Base-by-base conservation (phyloP, 371 early-diverging fungal species). In the Thermomucor indicae-seudaticae region DNA sequence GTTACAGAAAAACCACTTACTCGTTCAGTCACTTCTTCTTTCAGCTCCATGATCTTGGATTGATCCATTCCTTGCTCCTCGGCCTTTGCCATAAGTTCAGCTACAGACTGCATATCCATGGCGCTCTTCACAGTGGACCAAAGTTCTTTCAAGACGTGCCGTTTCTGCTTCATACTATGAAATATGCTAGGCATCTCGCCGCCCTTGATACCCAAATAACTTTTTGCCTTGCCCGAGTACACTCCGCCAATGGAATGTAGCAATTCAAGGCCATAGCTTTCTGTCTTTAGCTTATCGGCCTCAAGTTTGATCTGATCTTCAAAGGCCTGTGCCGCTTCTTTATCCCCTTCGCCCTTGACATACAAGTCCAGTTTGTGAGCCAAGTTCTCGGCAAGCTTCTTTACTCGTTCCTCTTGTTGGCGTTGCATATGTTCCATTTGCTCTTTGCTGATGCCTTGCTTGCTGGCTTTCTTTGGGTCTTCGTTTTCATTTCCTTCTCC, bases 261-360 rank as follows among this genome's bases (percentile, higher is more conserved):
- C 28, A 96, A 77, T 69, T 96, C 95, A 5, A 91, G 80, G 17
- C 98, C 96, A 52, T 92, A 93, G 35, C 88, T 88, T 64, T 92
- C 98, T 8, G 60, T 64, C 68, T 92, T 91, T 24, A 96, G 79
- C 31, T 85, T 83, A 32, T 94, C 91, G 1, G 93, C 93, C 61
- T 97, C 96, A 20, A 79, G 39, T 38, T 75, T 70, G 37, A 88
- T 82, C 51, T 83, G 72, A 31, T 83, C 76, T 43, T 84, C 79
- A 65, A 92, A 95, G 0, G 79, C 76, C 31, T 62, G 61, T 4
- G 78, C 69, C 11, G 78, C 68, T 25, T 58, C 54, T 1, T 72
- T 70, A 16, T 65, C 72, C 11, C 60, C 62, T 11, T 54, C 55
- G 30, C 79, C 78, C 17, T 93, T 90, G 7, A 87, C 84, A 58